Conservation (phyloP, 805 yeast genomes). For the Grigorovia transvaalensis region DNA sequence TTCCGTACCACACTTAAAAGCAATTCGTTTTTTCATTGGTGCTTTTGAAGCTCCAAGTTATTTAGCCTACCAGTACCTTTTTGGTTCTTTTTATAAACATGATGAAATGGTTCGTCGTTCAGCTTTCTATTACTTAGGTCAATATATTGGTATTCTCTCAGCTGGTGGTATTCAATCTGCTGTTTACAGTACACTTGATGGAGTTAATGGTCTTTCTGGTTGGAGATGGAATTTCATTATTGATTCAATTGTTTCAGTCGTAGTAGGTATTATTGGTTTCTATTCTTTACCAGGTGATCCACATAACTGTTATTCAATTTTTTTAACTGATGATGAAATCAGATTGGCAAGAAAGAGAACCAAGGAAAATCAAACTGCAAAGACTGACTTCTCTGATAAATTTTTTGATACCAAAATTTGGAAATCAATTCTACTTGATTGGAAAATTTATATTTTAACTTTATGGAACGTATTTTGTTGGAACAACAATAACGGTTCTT, state of each 20-base stretch:
- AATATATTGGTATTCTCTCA: conserved; percentile 38
- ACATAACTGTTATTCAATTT: conserved; percentile 43
- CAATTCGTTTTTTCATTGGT: conserved; percentile 55
- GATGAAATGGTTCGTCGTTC: conserved; percentile 52
- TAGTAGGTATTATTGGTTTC: conserved; percentile 42
- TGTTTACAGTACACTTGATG: conserved; percentile 33
- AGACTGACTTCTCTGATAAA: conserved; percentile 21
- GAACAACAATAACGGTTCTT: conserved; percentile 48
- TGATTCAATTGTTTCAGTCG: conserved; percentile 46
- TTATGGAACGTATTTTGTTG: conserved; percentile 49
- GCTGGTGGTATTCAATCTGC: conserved; percentile 44
- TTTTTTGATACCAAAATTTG: conserved; percentile 36
- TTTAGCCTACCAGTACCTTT: conserved; percentile 50
- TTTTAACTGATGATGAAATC: conserved; percentile 49
- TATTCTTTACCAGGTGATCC: conserved; percentile 52
- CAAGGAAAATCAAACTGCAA: conserved; percentile 29
- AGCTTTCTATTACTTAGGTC: conserved; percentile 49
- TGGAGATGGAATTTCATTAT: conserved; percentile 65
- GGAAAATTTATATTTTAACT: conserved; percentile 48
- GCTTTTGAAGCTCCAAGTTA: conserved; percentile 59
- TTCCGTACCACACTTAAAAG: conserved; percentile 43
- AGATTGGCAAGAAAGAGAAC: conserved; percentile 38
- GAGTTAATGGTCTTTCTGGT: conserved; percentile 38
- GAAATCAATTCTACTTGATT: conserved; percentile 41
- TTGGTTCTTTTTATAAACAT: conserved; percentile 52